Base-by-base conservation (phyloP, 2,329 filamentous ascomycete species). In the Trichoderma sp. region DNA sequence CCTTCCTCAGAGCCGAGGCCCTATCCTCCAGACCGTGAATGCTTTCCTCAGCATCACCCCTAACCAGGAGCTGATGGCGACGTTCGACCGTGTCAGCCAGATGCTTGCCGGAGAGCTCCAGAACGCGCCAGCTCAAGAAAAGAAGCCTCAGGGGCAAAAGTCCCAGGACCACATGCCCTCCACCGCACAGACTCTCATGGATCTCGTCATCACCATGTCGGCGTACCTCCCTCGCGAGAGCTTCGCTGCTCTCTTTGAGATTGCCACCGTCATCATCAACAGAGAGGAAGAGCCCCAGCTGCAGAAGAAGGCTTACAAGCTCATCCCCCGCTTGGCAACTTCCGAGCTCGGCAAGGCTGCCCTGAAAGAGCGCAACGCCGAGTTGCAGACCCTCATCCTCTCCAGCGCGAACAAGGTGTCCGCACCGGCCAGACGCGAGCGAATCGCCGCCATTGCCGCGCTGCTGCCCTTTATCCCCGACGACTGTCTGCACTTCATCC, bases 231-330 rank as follows among this genome's bases (percentile, higher is more conserved):
- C 95, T 1, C 84, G 93, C 45, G 88, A 93, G 62, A 96, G 92
- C 77, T 97, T 96, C 70, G 83, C 85, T 19, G 85, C 89, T 5
- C 85, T 99, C 2, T 98, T 99, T 79, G 89, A 89, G 70, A 93
- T 98, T 74, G 91, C 94, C 0, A 84, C 91, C 0, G 84, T 92
- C 28, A 90, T 97, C 65, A 89, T 98, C 70, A 88, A 90, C 75
- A 91, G 89, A 73, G 84, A 90, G 64, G 85, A 91, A 44, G 94
- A 98, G 74, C 90, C 94, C 10, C 94, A 98, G 76, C 81, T 99
- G 43, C 94, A 98, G 77, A 99, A 99, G 86, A 99, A 99, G 79
- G 94, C 95, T 0, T 99, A 99, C 82, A 98, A 98, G 81, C 85
- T 99, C 59, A 96, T 99, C 58, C 94, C 95, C 3, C 89, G 95